Conservation (phyloP, 495 filamentous ascomycete genomes). For the Penicillium diatomitis region DNA sequence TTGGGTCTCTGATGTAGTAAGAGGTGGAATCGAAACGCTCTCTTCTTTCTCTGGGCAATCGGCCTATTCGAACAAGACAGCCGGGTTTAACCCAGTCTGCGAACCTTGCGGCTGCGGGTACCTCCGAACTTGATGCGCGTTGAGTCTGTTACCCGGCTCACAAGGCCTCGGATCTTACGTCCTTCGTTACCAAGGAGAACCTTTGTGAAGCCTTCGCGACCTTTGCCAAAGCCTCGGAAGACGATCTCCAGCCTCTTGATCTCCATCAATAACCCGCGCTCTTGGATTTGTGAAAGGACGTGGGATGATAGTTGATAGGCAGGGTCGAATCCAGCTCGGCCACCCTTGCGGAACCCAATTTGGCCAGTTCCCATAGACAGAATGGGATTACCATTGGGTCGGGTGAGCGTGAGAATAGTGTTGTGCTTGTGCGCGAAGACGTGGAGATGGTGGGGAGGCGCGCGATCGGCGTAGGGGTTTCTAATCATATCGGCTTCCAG, state of each 20-base stretch:
- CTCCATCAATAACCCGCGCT: constrained; percentile 56
- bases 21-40: not conserved
- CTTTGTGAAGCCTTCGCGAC: constrained; percentile 83
- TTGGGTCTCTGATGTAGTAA: not conserved
- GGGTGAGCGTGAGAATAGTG: constrained; percentile 78
- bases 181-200: constrained; percentile 81
- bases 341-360: constrained; percentile 74
- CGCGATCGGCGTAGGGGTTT: constrained; percentile 27
- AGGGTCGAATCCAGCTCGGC: constrained; percentile 77
- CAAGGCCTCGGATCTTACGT: constrained; percentile 54
- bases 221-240: constrained; percentile 72
- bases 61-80: no score
- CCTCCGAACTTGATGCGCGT: constrained; percentile 94
- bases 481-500: constrained; percentile 33
- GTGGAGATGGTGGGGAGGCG: constrained; percentile 70
- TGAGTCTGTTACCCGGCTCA: constrained; percentile 68
- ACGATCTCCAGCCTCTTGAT: constrained; percentile 58
- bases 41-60: no score
- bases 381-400: constrained; percentile 66
- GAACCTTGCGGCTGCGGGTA: constrained; percentile 69
- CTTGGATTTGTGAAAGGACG: constrained; percentile 67
- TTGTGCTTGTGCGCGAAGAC: constrained; percentile 85
- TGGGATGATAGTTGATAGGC: constrained; percentile 81
- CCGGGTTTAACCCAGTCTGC: constrained; percentile 59
- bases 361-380: constrained; percentile 72